A percentile compares a stretch with the other conserved stretches of the same genome.
Evolutionary conservation across 331 rosid genomes (phyloP).

Genomic region (Malus hybrid): DNA sequence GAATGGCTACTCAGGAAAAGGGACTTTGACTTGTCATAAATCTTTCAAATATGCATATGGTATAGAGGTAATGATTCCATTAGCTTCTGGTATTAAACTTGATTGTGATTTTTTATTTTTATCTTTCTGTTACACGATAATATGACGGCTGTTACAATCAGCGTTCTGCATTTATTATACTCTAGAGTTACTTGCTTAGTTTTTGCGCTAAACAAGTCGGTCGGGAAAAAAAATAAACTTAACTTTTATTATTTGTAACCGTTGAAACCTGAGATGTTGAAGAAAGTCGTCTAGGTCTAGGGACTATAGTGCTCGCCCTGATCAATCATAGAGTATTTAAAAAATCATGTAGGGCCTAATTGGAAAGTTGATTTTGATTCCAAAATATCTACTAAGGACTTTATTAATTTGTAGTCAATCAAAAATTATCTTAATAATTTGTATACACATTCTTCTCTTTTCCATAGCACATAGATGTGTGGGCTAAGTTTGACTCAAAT

Average conservation of each 20-base stretch:
- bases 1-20: slow-evolving; percentile 2
- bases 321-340: no score
- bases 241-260: no score
- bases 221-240: no score
- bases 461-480: slow-evolving; percentile 24
- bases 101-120: no score
- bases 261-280: no score
- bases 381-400: background rate
- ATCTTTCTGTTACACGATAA: no score
- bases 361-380: slow-evolving; percentile 39
- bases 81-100: slow-evolving; percentile 21
- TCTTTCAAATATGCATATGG: slow-evolving; percentile 3
- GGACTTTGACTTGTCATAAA: slow-evolving; percentile 24
- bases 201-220: no score
- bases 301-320: no score
- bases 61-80: slow-evolving; percentile 28
- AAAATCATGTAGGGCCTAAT: slow-evolving; percentile 3
- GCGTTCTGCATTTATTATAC: no score
- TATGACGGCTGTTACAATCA: no score
- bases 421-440: background rate
- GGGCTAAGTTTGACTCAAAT: slow-evolving; percentile 29
- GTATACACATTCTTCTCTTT: background rate
- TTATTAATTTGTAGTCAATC: background rate
- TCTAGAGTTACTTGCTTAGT: no score
- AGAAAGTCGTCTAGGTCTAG: no score